Percentiles rank a stretch among this genome's conserved stretches.
Evolutionary conservation across 2,329 filamentous ascomycete genomes (phyloP).

Genomic region (Curvularia lunata): DNA sequence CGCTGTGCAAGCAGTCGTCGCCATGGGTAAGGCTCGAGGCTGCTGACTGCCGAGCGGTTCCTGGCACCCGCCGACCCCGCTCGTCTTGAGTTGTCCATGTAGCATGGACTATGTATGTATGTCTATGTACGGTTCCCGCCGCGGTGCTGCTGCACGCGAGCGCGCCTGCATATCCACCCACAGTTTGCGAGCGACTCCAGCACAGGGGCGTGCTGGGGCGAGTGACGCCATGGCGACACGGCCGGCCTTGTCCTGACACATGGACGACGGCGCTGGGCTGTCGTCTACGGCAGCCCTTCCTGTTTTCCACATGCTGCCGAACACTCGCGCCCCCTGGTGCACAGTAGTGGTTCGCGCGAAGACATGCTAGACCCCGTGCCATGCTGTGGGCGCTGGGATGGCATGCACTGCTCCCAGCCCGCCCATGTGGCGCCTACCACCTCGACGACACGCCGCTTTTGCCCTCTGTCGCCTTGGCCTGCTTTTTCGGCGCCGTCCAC

Average conservation of each 20-base stretch:
- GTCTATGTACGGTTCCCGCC: background rate
- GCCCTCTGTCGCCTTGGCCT: slow-evolving; percentile 2
- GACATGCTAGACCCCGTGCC: slow-evolving; percentile 24
- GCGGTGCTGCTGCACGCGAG: slow-evolving; percentile 4
- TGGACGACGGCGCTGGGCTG: background rate
- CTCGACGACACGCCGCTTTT: slow-evolving; percentile 25
- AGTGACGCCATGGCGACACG: slow-evolving; percentile 7
- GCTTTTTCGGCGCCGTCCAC: background rate
- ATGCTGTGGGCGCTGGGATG: slow-evolving; percentile 24
- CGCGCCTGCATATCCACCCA: slow-evolving; percentile 4
- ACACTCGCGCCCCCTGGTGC: slow-evolving; percentile 11
- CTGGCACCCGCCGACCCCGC: slow-evolving; percentile 16
- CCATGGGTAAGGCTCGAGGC: background rate
- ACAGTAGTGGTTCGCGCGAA: slow-evolving; percentile 19
- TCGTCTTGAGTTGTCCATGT: too few species aligned
- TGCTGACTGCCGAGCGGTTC: slow-evolving; percentile 7
- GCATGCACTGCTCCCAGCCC: slow-evolving; percentile 16
- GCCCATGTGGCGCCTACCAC: slow-evolving; percentile 12
- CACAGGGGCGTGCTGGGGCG: slow-evolving; percentile 5
- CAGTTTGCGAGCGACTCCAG: too few species aligned
- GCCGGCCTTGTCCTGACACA: background rate
- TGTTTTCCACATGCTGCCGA: slow-evolving; percentile 7
- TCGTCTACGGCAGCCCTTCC: slow-evolving; percentile 9
- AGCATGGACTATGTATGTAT: too few species aligned
- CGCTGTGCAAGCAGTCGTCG: too few species aligned